Conservation (phyloP, 2,329 filamentous ascomycete species). For the Colletotrichum coccodes region DNA sequence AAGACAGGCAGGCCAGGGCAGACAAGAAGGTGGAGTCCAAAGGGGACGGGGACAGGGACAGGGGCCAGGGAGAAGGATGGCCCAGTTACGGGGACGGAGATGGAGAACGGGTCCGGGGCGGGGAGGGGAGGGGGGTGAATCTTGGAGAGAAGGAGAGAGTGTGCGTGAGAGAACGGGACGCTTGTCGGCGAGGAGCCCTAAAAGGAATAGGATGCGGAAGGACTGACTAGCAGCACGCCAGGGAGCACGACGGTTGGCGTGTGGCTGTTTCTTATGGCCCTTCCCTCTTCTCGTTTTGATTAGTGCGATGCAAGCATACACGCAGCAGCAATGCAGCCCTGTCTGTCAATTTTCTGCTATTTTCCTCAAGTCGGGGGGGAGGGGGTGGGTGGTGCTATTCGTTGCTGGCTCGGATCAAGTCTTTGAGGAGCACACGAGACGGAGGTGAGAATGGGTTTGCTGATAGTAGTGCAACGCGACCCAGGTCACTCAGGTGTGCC, state of each 20-base stretch:
- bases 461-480: not conserved
- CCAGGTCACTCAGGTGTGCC: not conserved
- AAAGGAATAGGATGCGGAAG: constrained; percentile 27
- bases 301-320: constrained; percentile 22
- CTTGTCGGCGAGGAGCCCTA: constrained; percentile 24
- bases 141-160: not conserved
- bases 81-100: not conserved
- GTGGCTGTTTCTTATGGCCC: constrained; percentile 19
- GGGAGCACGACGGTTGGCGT: constrained; percentile 16
- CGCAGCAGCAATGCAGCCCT: constrained; percentile 26
- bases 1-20: not conserved
- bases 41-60: not conserved
- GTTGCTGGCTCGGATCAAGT: constrained; percentile 11
- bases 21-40: not conserved
- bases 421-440: not conserved
- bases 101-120: not conserved
- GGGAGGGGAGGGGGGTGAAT: not conserved
- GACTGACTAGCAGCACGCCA: constrained; percentile 24
- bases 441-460: not conserved
- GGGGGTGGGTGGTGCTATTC: not conserved
- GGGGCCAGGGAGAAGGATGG: not conserved
- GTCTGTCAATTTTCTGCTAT: constrained; percentile 14
- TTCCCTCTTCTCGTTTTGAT: not conserved
- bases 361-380: not conserved
- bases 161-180: constrained; percentile 2